Conservation (phyloP, 2,329 filamentous ascomycete genomes). For the Didymella keratinophila region DNA sequence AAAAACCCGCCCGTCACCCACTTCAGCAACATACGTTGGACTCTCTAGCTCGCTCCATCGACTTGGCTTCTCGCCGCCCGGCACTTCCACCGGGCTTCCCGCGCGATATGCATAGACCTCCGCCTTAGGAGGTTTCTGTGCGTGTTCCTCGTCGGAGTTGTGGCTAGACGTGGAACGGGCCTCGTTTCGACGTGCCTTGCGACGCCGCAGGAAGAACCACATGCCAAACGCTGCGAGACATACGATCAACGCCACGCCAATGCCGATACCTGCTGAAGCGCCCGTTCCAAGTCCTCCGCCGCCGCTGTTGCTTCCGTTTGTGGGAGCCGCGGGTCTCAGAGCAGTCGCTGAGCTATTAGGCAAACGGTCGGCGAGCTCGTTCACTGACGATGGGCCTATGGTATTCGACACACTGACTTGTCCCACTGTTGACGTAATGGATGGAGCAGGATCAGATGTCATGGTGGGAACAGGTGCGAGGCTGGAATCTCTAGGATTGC, state of each 20-base stretch:
- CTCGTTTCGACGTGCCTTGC: conserved; percentile 15
- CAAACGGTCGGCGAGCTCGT: conserved; percentile 7
- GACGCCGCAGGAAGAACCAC: conserved; percentile 26
- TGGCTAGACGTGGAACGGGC: conserved; percentile 1
- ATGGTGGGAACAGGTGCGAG: neutral
- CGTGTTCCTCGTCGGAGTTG: conserved; percentile 28
- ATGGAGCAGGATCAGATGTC: neutral
- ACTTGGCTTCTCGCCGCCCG: conserved; percentile 15
- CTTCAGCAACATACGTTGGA: conserved; percentile 19
- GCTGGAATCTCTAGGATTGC: neutral
- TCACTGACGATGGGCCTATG: conserved; percentile 8
- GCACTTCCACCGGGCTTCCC: neutral
- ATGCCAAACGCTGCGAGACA: conserved; percentile 22
- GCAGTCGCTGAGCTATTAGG: conserved; percentile 5
- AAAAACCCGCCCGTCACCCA: conserved; percentile 13
- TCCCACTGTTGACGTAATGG: neutral
- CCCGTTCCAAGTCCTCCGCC: conserved; percentile 17
- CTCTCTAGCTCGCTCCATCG: conserved; percentile 24
- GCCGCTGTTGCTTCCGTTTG: neutral
- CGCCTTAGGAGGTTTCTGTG: conserved; percentile 7
- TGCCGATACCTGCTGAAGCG: conserved; percentile 28
- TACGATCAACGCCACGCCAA: conserved; percentile 25
- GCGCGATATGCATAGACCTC: conserved; percentile 15
- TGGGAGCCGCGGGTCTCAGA: neutral
- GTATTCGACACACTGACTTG: neutral